These are phyloP conservation scores for Saccharum spontaneum DNA, from an alignment of 176 grass and related monocot species.

Conservation along the genomic window DNA sequence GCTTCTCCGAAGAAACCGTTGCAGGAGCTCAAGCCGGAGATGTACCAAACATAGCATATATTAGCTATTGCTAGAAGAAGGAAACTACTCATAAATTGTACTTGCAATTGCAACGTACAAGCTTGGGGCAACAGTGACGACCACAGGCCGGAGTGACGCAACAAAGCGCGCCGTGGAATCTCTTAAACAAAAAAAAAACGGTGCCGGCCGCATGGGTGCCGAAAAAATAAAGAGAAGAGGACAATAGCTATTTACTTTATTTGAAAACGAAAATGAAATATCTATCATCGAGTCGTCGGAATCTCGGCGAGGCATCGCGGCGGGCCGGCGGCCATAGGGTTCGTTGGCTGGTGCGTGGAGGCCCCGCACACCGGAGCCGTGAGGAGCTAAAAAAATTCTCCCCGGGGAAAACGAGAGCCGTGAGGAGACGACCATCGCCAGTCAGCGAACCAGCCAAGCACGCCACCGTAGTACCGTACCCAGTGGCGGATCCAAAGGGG, in stretches of 20 bases:
- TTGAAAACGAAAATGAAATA: not conserved
- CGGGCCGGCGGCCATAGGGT: too few species aligned
- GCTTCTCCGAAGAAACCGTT: too few species aligned
- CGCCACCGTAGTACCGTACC: constrained; percentile 6
- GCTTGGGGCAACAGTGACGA: not conserved
- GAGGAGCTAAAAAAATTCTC: not conserved
- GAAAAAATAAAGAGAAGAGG: not conserved
- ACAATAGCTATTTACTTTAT: not conserved
- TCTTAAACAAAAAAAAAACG: not conserved
- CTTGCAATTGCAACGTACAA: too few species aligned
- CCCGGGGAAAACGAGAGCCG: not conserved
- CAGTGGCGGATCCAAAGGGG: too few species aligned
- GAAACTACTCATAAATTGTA: too few species aligned
- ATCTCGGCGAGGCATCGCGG: not conserved
- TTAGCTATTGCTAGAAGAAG: too few species aligned
- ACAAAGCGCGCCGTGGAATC: not conserved
- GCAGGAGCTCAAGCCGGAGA: too few species aligned
- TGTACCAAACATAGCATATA: too few species aligned
- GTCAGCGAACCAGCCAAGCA: not conserved
- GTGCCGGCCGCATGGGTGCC: not conserved
- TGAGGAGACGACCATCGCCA: not conserved
- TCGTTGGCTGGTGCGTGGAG: constrained; percentile 12
- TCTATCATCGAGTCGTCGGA: not conserved
- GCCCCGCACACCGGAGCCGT: not conserved
- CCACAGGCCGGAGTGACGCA: not conserved